Evolutionary conservation across 306 rosid genomes (phyloP).

Genomic region (Vigna hirtella): DNA sequence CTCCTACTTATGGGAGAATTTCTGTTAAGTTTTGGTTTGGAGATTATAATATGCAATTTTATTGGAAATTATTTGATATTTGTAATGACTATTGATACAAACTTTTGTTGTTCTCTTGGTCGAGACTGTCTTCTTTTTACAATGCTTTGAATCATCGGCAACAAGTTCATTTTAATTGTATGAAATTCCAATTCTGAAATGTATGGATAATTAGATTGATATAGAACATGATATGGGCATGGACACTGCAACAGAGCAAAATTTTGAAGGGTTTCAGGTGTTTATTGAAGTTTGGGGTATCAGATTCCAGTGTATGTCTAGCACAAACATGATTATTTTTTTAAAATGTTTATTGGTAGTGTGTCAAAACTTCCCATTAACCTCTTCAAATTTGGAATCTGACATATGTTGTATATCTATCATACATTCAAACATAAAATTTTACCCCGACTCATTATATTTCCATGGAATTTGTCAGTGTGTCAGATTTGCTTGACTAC

Average conservation of each 20-base stretch:
- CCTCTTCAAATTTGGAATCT: slow-evolving; percentile 9
- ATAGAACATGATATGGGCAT: background rate
- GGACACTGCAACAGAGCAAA: slow-evolving; percentile 3
- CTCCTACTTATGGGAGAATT: background rate
- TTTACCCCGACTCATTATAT: slow-evolving; percentile 15
- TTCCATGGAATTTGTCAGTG: slow-evolving; percentile 58
- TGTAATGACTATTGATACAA: background rate
- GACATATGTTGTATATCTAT: background rate
- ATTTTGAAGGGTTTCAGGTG: background rate
- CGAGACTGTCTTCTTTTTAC: slow-evolving; percentile 4
- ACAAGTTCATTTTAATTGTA: background rate
- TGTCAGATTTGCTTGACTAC: slow-evolving; percentile 91
- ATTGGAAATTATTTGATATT: slow-evolving; percentile 22
- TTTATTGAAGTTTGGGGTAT: background rate
- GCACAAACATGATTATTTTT: background rate
- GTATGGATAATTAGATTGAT: slow-evolving; percentile 6
- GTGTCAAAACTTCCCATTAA: slow-evolving; percentile 4
- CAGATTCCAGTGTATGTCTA: background rate
- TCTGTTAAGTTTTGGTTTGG: background rate
- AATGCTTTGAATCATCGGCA: background rate
- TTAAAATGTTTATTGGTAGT: background rate
- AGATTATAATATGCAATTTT: background rate
- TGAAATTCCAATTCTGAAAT: background rate
- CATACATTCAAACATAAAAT: background rate
- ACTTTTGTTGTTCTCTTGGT: slow-evolving; percentile 12